Conservation (phyloP, 2,329 filamentous ascomycete species). For the Bipolaris oryzae region DNA sequence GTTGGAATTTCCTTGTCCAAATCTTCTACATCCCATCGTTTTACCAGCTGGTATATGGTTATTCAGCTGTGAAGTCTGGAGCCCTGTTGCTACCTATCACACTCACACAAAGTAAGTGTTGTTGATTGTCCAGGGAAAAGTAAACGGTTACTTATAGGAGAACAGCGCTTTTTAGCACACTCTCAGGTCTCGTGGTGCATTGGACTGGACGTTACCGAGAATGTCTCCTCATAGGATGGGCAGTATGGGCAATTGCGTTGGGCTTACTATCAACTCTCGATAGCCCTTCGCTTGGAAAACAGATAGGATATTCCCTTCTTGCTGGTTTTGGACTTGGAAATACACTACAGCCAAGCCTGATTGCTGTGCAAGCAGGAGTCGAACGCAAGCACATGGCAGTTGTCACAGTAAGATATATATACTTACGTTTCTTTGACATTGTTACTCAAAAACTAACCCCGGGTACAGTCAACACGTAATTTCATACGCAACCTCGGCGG, state of each 20-base stretch:
- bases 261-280: conserved; percentile 26
- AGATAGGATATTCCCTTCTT: conserved; percentile 28
- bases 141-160: background rate
- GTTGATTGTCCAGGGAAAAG: too few relatives aligned
- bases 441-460: background rate
- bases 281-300: conserved; percentile 19
- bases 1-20: conserved; percentile 64
- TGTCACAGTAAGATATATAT: conserved; percentile 52
- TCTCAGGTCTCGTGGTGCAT: conserved; percentile 28
- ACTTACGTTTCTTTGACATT: background rate
- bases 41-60: conserved; percentile 63
- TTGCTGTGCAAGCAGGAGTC: conserved; percentile 61
- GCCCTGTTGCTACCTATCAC: conserved; percentile 55
- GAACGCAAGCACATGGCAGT: conserved; percentile 65
- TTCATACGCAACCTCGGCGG: conserved; percentile 67
- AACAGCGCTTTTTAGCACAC: conserved; percentile 27
- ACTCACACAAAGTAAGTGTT: conserved; percentile 45
- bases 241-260: conserved; percentile 26
- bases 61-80: conserved; percentile 58
- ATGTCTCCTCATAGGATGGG: conserved; percentile 29
- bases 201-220: conserved; percentile 28
- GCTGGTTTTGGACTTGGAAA: conserved; percentile 54
- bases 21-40: conserved; percentile 68
- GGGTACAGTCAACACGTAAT: conserved; percentile 59
- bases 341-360: conserved; percentile 60